Base-by-base conservation (phyloP, 306 rosid species). In the Hippophae tibetana region DNA sequence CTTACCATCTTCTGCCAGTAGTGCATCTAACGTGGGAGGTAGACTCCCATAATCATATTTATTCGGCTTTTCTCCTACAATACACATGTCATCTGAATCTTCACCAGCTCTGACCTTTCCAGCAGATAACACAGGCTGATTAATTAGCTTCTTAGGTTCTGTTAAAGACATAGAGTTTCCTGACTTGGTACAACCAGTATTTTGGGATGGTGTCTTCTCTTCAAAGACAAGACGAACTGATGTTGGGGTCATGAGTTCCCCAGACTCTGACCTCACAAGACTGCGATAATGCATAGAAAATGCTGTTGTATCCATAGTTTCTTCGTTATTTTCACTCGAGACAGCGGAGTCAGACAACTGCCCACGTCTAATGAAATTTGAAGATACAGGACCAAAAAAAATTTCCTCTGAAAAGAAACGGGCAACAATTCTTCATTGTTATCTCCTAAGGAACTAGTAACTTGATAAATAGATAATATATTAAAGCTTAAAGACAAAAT, bases 271-370 rank as follows among this genome's bases (percentile, higher is more conserved):
- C 60, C 74, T 77, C 3, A 87, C 96, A 65, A 92, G 73, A 61
- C 96, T 92, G 52, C 86, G 89, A 64, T 83, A 92, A 74, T 92
- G 99, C 93, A 88, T 46, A 7, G 99, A 92, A 78, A 92, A 92
- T 6, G 88, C 85, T 1, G 90, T 92, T 3, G 95, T 83, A 58
- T 92, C 99, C 96, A 92, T 79, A 2, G 99, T 92, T 58, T 83
- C 79, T 31, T 89, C 97, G 52, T 72, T 76, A 25, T 75, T 60
- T 13, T 73, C 81, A 75, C 82, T 88, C 0, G 95, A 88, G 25
- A 74, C 88, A 47, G 77, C 86, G 1, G 88, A 83, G 65, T 83
- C 93, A 3, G 85, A 83, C 44, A 92, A 64, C 44, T 76, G 79
- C 40, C 78, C 86, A 1, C 93, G 88, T 67, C 87, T 75, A 57